Percentiles rank a stretch among this genome's conserved stretches.
phyloP scores from a whole-genome alignment of 202 grass and related monocot genomes.

The Musa balbisiana region DNA sequence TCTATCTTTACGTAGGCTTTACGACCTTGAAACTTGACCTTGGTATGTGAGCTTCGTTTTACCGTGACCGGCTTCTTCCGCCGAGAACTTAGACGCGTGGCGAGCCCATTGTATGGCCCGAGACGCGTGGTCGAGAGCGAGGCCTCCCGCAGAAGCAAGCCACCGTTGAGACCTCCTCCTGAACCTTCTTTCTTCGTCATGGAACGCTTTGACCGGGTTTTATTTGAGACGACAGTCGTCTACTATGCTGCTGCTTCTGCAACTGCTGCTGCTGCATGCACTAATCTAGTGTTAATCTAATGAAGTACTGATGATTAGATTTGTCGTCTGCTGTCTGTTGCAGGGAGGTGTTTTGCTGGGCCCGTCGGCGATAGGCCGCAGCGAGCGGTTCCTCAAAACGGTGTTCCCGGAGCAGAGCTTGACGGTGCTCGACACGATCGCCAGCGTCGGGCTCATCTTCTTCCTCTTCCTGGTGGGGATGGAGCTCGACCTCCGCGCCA shows the following conservation, averaged over 20 bases:
- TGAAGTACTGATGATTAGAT: too few species aligned
- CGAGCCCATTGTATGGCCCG: neutral
- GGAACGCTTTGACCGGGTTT: too few species aligned
- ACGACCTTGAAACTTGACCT: too few species aligned
- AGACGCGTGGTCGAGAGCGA: neutral
- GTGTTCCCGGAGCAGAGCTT: conserved; percentile 24
- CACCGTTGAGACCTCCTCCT: too few species aligned
- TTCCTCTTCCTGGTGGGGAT: neutral
- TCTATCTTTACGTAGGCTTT: too few species aligned
- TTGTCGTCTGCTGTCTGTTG: neutral
- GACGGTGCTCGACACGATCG: neutral
- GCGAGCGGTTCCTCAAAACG: conserved; percentile 5
- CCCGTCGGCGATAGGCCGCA: conserved; percentile 11
- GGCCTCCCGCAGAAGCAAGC: neutral
- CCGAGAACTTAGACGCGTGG: neutral
- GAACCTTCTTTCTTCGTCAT: too few species aligned
- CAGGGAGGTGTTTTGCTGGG: conserved; percentile 19
- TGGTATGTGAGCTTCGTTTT: too few species aligned
- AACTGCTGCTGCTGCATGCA: too few species aligned
- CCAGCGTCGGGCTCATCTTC: conserved; percentile 4
- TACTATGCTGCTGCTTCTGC: too few species aligned
- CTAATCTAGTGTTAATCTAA: too few species aligned
- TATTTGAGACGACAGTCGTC: too few species aligned
- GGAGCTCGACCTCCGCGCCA: conserved; percentile 3
- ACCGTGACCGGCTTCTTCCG: too few species aligned